Percentiles rank a stretch among this genome's conserved stretches.
phyloP scores from a whole-genome alignment of 306 rosid species.

The Dryas alaskensis region DNA sequence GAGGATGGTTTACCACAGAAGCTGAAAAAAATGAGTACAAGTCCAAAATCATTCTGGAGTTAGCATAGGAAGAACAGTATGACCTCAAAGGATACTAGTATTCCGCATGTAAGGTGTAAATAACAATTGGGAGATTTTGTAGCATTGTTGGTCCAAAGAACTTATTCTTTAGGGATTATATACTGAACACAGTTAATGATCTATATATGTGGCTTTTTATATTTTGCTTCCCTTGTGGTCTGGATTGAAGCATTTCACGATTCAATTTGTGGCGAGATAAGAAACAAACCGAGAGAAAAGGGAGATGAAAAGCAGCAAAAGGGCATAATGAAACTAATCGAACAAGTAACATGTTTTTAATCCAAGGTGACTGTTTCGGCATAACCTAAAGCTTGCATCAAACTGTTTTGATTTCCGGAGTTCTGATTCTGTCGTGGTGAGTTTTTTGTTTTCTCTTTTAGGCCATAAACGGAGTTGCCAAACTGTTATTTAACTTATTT shows the following conservation, averaged over 20 bases:
- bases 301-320: too few species aligned
- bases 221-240: neutral
- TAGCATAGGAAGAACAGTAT: neutral
- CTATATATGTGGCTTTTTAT: too few species aligned
- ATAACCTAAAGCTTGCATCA: too few species aligned
- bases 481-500: neutral
- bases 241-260: neutral
- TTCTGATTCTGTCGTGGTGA: neutral
- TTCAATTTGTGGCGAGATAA: too few species aligned
- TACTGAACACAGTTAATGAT: too few species aligned
- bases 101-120: neutral
- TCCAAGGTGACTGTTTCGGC: neutral
- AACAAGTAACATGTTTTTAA: too few species aligned
- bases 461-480: neutral
- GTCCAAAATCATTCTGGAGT: neutral
- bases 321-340: too few species aligned
- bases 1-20: constrained; percentile 17
- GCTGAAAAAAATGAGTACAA: neutral
- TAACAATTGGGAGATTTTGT: neutral
- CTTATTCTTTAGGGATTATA: neutral
- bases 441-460: neutral
- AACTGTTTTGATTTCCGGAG: neutral
- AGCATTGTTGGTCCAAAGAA: neutral
- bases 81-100: neutral
- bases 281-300: too few species aligned